A percentile compares a stretch with the other conserved stretches of the same genome.
Evolutionary conservation across 106 monocot genomes (phyloP).

Genomic region (Acorus calamus): DNA sequence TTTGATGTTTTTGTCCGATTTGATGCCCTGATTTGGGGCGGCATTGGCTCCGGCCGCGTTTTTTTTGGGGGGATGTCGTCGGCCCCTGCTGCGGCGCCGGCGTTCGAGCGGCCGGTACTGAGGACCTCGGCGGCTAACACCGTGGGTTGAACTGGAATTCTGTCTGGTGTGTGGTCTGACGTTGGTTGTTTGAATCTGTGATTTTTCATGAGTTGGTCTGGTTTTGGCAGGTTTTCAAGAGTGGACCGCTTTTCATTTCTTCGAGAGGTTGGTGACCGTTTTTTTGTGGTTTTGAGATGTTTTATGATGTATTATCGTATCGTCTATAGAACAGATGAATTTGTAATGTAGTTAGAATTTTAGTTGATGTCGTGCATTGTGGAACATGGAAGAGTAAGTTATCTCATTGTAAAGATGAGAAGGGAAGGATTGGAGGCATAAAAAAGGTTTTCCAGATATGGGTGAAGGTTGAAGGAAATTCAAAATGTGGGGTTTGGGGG

Average conservation of each 20-base stretch:
- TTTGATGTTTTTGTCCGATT: conserved; percentile 20
- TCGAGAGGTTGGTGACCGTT: neutral
- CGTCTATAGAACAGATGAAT: too few relatives aligned
- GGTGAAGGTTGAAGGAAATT: too few relatives aligned
- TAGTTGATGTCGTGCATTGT: too few relatives aligned
- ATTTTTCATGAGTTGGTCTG: neutral
- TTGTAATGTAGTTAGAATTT: too few relatives aligned
- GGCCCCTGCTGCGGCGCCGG: conserved; percentile 37
- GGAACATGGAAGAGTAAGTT: too few relatives aligned
- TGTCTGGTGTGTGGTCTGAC: neutral
- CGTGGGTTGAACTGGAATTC: conserved; percentile 7
- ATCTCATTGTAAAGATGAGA: too few relatives aligned
- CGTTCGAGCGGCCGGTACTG: conserved; percentile 33
- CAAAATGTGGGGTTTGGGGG: too few relatives aligned
- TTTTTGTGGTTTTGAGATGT: neutral
- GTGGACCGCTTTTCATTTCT: conserved; percentile 21
- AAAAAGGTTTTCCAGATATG: too few relatives aligned
- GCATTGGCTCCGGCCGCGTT: neutral
- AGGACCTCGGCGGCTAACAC: conserved; percentile 37
- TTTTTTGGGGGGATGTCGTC: conserved; percentile 35
- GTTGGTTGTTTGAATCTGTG: neutral
- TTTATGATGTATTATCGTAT: too few relatives aligned
- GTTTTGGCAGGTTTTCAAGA: conserved; percentile 14
- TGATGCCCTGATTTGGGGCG: conserved; percentile 9
- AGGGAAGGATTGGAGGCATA: too few relatives aligned